Base-by-base conservation (phyloP, 345 rosid species). In the Salix arbutifolia region DNA sequence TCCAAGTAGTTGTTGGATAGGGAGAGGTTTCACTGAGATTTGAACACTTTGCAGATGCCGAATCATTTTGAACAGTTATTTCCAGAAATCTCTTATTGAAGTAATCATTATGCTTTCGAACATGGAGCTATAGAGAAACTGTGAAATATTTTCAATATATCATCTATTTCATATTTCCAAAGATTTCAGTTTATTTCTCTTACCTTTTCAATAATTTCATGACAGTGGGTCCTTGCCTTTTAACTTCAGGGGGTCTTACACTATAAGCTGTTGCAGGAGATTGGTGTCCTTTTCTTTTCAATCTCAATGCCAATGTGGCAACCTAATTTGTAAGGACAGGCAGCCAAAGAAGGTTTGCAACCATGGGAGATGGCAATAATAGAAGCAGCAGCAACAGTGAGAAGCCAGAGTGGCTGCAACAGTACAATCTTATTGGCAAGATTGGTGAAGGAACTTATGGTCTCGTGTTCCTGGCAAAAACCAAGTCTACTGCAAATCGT, bases 371-470 rank as follows among this genome's bases (percentile, higher is more conserved):
- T 83, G 91, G 90, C 64, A 67, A 18, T 35, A 80, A 73, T 58
- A 83, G 90, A 77, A 79, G 42, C 61, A 73, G 69, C 78, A 69
- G 25, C 28, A 73, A 12, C 52, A 73, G 70, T 74, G 97, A 88
- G 89, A 89, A 89, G 87, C 99, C 99, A 70, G 97, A 96, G 82
- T 96, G 99, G 99, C 90, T 96, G 64, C 99, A 92, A 73, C 98
- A 94, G 66, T 96, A 94, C 85, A 95, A 94, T 84, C 92, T 96
- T 17, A 91, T 96, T 42, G 99, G 99, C 53, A 96, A 96, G 88
- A 96, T 96, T 65, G 99, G 99, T 60, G 99, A 96, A 85, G 99
- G 99, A 11, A 96, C 99, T 5, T 96, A 96, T 78, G 98, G 98
- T 71, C 98, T 96, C 70, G 99, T 96, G 28, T 96, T 96, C 86